Base-by-base conservation (phyloP, 768 basidiomycete species). In the Gloeostereum incarnatum region DNA sequence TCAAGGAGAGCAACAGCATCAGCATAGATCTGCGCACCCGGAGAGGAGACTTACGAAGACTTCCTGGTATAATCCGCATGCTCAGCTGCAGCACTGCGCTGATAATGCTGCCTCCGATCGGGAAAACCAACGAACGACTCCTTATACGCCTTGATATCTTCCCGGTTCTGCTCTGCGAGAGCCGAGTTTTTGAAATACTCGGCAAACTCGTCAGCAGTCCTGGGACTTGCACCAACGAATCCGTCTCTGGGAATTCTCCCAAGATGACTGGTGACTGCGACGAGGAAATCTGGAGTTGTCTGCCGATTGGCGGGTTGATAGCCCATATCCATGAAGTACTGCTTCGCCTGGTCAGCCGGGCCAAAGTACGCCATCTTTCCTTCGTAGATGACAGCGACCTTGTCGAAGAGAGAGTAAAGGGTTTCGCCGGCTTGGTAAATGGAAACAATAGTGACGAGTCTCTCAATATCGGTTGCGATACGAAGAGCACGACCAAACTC, bases 361-460 rank as follows among this genome's bases (percentile, higher is more conserved):
- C 88, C 88, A 40, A 73, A 89, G 61, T 81, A 91, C 19, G 74
- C 76, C 69, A 81, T 78, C 24, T 66, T 61, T 3, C 85, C 82
- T 41, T 80, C 80, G 57, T 81, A 73, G 49, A 91, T 69, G 24
- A 89, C 73, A 52, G 81, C 78, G 23, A 89, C 68, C 53, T 86
- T 84, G 66, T 84, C 81, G 48, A 84, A 91, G 30, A 69, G 61
- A 16, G 69, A 42, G 42, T 77, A 81, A 0, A 81, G 52, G 2
- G 65, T 65, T 52, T 89, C 84, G 36, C 80, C 79, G 6, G 84
- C 88, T 57, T 91, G 88, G 57, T 91, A 90, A 25, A 92, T 73
- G 1, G 84, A 81, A n/a, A 85, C 82, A 41, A 91, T 70, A 0
- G 80, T 86, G 0, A 80, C 62, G 13, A 56, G 42, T n/a, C 59